Evolutionary conservation across 164 flowering plant genomes (phyloP).

Genomic region (Vitis amurensis): DNA sequence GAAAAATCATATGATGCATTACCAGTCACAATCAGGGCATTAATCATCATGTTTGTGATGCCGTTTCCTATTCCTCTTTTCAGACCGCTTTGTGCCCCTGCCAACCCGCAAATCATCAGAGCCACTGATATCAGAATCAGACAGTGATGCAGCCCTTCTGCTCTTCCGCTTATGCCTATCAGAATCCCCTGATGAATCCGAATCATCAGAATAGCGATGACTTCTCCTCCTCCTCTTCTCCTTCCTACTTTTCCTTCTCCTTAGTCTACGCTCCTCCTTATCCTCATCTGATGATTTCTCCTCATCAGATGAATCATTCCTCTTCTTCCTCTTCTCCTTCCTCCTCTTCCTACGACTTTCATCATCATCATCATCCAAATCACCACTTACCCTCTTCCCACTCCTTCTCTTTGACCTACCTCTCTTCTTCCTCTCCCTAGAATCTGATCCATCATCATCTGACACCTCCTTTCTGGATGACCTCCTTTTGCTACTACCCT

Average conservation of each 20-base stretch:
- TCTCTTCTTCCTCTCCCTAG: too few relatives aligned
- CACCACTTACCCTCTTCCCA: slow-evolving; percentile 8
- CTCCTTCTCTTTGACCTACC: too few relatives aligned
- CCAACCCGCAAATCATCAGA: slow-evolving; percentile 69
- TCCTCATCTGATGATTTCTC: slow-evolving; percentile 50
- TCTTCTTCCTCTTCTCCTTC: slow-evolving; percentile 55
- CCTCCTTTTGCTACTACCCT: slow-evolving; percentile 29
- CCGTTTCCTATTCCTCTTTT: slow-evolving; percentile 55
- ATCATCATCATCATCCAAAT: slow-evolving; percentile 50
- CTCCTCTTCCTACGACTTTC: slow-evolving; percentile 42
- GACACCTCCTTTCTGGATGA: slow-evolving; percentile 24
- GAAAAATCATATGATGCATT: neutral
- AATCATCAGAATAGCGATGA: slow-evolving; percentile 53
- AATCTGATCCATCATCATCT: slow-evolving; percentile 38
- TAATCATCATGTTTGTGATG: slow-evolving; percentile 29
- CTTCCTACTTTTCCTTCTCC: slow-evolving; percentile 40
- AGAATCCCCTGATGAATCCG: slow-evolving; percentile 50
- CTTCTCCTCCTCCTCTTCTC: slow-evolving; percentile 73
- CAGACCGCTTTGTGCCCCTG: slow-evolving; percentile 55
- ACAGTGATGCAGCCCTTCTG: slow-evolving; percentile 38
- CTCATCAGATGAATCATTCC: slow-evolving; percentile 51
- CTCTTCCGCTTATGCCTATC: slow-evolving; percentile 49
- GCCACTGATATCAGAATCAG: slow-evolving; percentile 54
- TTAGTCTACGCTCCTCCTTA: slow-evolving; percentile 17
- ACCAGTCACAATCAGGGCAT: neutral